Percentiles rank a stretch among this genome's conserved stretches.
Conservation (phyloP, 768 basidiomycete genomes). For the Cystofilobasidium macerans region DNA sequence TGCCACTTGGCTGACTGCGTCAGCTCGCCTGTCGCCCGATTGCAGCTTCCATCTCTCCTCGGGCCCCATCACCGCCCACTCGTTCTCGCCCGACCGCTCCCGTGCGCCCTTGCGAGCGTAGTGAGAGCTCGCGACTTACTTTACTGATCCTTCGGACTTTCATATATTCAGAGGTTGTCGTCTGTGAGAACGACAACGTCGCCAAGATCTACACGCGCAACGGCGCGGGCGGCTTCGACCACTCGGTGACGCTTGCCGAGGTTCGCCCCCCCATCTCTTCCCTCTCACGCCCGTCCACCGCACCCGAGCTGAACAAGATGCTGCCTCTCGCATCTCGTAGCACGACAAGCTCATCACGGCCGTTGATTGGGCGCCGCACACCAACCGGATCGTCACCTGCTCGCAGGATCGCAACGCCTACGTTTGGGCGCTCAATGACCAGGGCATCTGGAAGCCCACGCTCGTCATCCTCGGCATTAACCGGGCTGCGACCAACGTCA, state of each 20-base stretch:
- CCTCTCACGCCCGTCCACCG: background rate
- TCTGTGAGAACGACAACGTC: slow-evolving; percentile 81
- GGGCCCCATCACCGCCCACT: slow-evolving; percentile 73
- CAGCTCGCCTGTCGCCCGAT: background rate
- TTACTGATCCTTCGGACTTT: background rate
- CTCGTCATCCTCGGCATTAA: slow-evolving; percentile 92
- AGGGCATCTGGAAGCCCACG: slow-evolving; percentile 79
- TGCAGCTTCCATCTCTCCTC: slow-evolving; percentile 55
- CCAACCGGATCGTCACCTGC: slow-evolving; percentile 94
- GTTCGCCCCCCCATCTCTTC: slow-evolving; percentile 41
- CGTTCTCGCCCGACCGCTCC: slow-evolving; percentile 76
- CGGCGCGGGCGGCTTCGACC: slow-evolving; percentile 36
- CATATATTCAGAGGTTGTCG: slow-evolving; percentile 60
- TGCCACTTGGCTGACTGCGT: background rate
- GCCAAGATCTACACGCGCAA: slow-evolving; percentile 61
- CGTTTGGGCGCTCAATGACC: slow-evolving; percentile 83
- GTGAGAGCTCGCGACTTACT: slow-evolving; percentile 20
- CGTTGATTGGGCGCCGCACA: slow-evolving; percentile 95
- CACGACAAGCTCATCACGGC: slow-evolving; percentile 97
- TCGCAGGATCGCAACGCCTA: slow-evolving; percentile 99
- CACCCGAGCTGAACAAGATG: background rate
- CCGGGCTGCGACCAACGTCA: slow-evolving; percentile 83
- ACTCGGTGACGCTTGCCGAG: slow-evolving; percentile 70
- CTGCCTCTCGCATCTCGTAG: slow-evolving; percentile 41
- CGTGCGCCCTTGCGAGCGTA: slow-evolving; percentile 48